These are phyloP conservation scores for Cyclotella choctawhatcheeana DNA, from an alignment of 108 stramenopile species.

Conservation along the genomic window DNA sequence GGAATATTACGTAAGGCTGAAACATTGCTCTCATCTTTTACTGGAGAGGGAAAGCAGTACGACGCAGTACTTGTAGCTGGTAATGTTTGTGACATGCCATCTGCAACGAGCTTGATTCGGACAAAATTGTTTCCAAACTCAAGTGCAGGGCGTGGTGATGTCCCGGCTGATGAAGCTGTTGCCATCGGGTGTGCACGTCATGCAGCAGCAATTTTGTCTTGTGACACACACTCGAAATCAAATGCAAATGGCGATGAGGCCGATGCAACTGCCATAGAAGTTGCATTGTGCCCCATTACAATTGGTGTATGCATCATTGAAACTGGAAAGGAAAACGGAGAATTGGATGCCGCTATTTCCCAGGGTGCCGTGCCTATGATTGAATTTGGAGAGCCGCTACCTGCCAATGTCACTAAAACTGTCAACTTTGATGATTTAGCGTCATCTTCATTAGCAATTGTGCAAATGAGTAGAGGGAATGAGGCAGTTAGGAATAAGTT, in stretches of 20 bases:
- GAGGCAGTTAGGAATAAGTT: conserved; percentile 35
- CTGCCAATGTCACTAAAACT: conserved; percentile 38
- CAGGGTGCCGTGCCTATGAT: conserved; percentile 40
- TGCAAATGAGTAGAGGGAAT: conserved; percentile 39
- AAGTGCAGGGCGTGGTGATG: conserved; percentile 48
- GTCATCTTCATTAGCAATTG: conserved; percentile 33
- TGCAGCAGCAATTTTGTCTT: conserved; percentile 58
- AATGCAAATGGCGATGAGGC: conserved; percentile 24
- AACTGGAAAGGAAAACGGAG: conserved; percentile 31
- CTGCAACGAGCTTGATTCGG: conserved; percentile 50
- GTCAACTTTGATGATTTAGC: conserved; percentile 24
- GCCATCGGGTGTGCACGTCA: conserved; percentile 81
- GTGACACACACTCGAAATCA: conserved; percentile 47
- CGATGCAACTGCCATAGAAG: conserved; percentile 36
- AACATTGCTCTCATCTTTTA: conserved; percentile 37
- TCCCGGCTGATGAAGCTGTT: conserved; percentile 74
- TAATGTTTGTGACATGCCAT: conserved; percentile 60
- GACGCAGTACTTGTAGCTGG: conserved; percentile 73
- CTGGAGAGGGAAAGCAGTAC: conserved; percentile 28
- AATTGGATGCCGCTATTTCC: conserved; percentile 30
- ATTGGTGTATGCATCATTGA: conserved; percentile 48
- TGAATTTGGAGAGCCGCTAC: conserved; percentile 46
- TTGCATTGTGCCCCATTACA: conserved; percentile 38
- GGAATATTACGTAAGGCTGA: conserved; percentile 61
- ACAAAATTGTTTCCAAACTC: conserved; percentile 62